A percentile compares a stretch with the other conserved stretches of the same genome.
phyloP scores from a whole-genome alignment of 2,329 filamentous ascomycete species.

The Aspergillus eucalypticola region DNA sequence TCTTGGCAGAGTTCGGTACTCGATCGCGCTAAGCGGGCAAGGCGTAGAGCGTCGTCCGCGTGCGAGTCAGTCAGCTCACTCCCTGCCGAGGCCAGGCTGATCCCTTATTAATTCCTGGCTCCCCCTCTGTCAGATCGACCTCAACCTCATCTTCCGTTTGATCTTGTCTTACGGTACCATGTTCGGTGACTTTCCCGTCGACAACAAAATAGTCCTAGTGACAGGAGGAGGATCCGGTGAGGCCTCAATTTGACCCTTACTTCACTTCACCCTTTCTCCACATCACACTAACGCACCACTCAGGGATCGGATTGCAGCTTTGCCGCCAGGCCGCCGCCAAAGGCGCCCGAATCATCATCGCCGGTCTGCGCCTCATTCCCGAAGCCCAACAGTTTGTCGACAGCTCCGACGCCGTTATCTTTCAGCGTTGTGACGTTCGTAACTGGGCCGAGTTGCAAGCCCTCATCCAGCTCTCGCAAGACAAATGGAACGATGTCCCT shows the following conservation, averaged over 20 bases:
- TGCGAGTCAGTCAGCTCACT: too few relatives aligned
- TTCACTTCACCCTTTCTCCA: background rate
- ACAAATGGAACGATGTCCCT: conserved; percentile 3
- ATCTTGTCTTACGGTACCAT: background rate
- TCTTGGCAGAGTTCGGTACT: background rate
- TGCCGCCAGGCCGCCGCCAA: background rate
- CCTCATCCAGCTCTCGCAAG: background rate
- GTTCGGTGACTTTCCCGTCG: conserved; percentile 13
- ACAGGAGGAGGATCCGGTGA: conserved; percentile 8
- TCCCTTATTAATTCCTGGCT: background rate
- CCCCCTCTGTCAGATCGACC: background rate
- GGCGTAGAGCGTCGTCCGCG: too few relatives aligned
- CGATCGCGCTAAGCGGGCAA: background rate
- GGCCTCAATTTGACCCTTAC: background rate
- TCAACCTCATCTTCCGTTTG: background rate
- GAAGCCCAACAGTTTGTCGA: conserved; percentile 4
- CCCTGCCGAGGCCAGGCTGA: background rate
- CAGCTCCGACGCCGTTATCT: background rate
- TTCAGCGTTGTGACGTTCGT: conserved; percentile 8
- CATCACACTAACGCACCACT: background rate
- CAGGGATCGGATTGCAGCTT: conserved; percentile 9
- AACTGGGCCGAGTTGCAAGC: conserved; percentile 3
- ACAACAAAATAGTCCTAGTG: conserved; percentile 7
- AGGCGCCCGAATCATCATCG: conserved; percentile 7
- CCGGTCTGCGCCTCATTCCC: conserved; percentile 6